Conservation (phyloP, 306 rosid genomes). For the Astragalus membranaceus region DNA sequence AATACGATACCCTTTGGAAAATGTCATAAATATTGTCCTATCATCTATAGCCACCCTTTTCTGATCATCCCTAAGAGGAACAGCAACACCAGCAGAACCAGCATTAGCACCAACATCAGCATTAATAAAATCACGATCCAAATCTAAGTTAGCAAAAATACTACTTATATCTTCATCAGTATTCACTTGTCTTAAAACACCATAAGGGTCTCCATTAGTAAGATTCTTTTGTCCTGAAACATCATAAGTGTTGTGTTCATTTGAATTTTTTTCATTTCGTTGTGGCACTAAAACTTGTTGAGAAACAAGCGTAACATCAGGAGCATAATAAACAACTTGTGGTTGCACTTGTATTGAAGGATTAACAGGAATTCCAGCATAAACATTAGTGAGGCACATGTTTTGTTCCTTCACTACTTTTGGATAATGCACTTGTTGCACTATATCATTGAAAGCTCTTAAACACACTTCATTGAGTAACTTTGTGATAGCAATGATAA, state of each 20-base stretch:
- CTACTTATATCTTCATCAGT: constrained; percentile 13
- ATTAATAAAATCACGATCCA: neutral
- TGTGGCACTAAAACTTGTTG: neutral
- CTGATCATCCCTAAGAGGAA: neutral
- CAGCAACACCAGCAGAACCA: neutral
- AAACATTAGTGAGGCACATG: neutral
- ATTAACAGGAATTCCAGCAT: neutral
- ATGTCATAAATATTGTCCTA: constrained; percentile 59
- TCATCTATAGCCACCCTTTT: constrained; percentile 21
- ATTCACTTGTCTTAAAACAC: neutral
- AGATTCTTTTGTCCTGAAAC: neutral
- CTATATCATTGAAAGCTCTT: constrained; percentile 46
- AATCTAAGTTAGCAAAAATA: neutral
- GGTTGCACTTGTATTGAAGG: neutral
- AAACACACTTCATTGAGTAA: constrained; percentile 32
- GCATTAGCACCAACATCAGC: neutral
- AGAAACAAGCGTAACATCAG: neutral
- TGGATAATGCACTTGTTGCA: neutral
- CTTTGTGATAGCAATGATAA: constrained; percentile 15
- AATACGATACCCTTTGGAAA: constrained; percentile 63
- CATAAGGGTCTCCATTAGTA: neutral
- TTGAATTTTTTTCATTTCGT: neutral
- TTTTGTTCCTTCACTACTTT: neutral
- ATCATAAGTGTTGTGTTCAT: neutral
- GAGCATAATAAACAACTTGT: neutral